Percentiles rank a stretch among this genome's conserved stretches.
phyloP scores from a whole-genome alignment of 352 stramenopile genomes.

The Phytophthora sojae region DNA sequence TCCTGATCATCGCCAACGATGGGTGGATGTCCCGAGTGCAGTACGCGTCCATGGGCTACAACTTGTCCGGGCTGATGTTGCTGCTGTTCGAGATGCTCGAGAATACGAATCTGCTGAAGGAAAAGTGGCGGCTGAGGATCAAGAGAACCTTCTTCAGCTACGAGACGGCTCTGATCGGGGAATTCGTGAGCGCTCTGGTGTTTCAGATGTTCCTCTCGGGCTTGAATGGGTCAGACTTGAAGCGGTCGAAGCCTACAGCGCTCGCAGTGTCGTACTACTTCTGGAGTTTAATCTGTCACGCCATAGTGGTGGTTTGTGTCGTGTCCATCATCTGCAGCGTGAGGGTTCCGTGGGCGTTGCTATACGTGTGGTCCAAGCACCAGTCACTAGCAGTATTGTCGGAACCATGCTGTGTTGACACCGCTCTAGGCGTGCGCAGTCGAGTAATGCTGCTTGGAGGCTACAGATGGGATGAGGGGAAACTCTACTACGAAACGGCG shows the following conservation, averaged over 20 bases:
- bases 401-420: constrained; percentile 25
- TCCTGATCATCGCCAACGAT: constrained; percentile 19
- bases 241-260: constrained; percentile 15
- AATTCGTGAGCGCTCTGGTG: constrained; percentile 8
- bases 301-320: constrained; percentile 22
- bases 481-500: constrained; percentile 18
- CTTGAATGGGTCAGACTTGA: constrained; percentile 25
- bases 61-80: constrained; percentile 10
- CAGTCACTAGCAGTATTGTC: constrained; percentile 20
- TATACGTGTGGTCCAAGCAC: constrained; percentile 22
- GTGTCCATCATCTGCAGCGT: constrained; percentile 16
- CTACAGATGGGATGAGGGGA: constrained; percentile 16
- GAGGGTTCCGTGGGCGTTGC: constrained; percentile 1
- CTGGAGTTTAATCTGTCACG: constrained; percentile 28
- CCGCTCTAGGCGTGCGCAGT: constrained; percentile 15
- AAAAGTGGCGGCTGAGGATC: background rate
- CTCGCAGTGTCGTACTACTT: constrained; percentile 27
- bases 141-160: constrained; percentile 26
- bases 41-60: constrained; percentile 18
- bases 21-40: constrained; percentile 9
- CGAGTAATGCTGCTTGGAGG: constrained; percentile 21
- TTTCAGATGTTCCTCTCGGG: constrained; percentile 18
- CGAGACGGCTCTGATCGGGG: constrained; percentile 17
- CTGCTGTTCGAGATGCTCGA: constrained; percentile 23
- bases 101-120: too few species aligned